A percentile compares a stretch with the other conserved stretches of the same genome.
These are phyloP conservation scores for Entrophospora sp. DNA, from an alignment of 192 early-diverging fungal genomes.

Conservation along the genomic window DNA sequence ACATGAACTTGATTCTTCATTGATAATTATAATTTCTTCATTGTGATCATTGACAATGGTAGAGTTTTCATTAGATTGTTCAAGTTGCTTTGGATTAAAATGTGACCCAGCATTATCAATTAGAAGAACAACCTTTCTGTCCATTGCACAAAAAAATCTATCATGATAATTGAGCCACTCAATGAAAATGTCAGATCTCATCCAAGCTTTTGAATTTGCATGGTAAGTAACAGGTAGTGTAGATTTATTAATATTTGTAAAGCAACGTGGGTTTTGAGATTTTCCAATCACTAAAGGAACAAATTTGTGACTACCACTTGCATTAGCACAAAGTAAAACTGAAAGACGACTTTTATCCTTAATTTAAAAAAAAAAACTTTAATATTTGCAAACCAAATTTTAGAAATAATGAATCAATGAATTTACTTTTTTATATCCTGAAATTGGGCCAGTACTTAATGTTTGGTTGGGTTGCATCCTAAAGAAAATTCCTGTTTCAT, in stretches of 20 bases:
- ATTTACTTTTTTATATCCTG: no score
- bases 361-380: no score
- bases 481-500: background rate
- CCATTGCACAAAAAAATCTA: background rate
- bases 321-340: background rate
- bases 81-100: background rate
- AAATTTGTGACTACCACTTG: background rate
- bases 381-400: no score
- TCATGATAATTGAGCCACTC: constrained; percentile 13
- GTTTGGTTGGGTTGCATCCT: background rate
- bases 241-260: constrained; percentile 7
- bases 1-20: background rate
- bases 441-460: background rate
- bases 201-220: background rate
- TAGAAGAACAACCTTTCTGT: constrained; percentile 3
- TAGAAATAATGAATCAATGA: no score
- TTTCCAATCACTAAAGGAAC: constrained; percentile 10
- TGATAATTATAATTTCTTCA: background rate
- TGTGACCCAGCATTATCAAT: constrained; percentile 15
- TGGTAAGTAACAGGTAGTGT: background rate
- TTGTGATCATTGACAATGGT: background rate
- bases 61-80: no score
- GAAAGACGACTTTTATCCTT: background rate
- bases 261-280: background rate
- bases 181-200: constrained; percentile 5